Percentiles rank a stretch among this genome's conserved stretches.
Evolutionary conservation across 169 alveolate genomes (phyloP).

Genomic region (Eimeria praecox): DNA sequence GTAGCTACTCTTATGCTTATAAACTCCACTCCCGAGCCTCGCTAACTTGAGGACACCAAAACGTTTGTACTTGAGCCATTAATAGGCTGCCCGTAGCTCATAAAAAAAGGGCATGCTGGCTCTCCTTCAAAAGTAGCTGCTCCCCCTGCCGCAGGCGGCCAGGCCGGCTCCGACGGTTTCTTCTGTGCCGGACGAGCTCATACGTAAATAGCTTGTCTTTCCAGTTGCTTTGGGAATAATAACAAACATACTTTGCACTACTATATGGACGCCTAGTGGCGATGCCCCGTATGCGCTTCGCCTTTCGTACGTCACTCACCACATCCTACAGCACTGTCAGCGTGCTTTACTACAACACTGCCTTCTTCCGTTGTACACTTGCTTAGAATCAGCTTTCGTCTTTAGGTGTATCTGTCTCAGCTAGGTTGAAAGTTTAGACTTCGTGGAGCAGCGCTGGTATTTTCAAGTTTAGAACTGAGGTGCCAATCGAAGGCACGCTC

Average conservation of each 20-base stretch:
- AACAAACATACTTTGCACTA: too few species aligned
- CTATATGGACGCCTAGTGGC: too few species aligned
- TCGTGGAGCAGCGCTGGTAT: background rate
- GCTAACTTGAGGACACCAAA: background rate
- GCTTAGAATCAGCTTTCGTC: background rate
- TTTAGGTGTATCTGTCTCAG: background rate
- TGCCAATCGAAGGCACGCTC: background rate
- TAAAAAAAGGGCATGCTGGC: too few species aligned
- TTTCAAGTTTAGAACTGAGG: background rate
- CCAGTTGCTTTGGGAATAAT: too few species aligned
- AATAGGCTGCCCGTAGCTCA: background rate
- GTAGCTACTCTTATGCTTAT: background rate
- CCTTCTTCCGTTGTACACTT: background rate
- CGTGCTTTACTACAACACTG: background rate
- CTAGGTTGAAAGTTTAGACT: background rate
- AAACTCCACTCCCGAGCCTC: background rate
- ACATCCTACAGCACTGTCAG: background rate
- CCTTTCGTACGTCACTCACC: too few species aligned
- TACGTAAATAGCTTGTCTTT: too few species aligned
- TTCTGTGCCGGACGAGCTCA: too few species aligned
- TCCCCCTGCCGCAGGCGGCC: too few species aligned
- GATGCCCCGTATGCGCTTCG: too few species aligned
- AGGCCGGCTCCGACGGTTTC: too few species aligned
- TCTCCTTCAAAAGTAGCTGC: too few species aligned
- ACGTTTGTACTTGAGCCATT: background rate